A percentile compares a stretch with the other conserved stretches of the same genome.
phyloP scores from a whole-genome alignment of 2,329 filamentous ascomycete genomes.

The Tolypocladium inflatum region DNA sequence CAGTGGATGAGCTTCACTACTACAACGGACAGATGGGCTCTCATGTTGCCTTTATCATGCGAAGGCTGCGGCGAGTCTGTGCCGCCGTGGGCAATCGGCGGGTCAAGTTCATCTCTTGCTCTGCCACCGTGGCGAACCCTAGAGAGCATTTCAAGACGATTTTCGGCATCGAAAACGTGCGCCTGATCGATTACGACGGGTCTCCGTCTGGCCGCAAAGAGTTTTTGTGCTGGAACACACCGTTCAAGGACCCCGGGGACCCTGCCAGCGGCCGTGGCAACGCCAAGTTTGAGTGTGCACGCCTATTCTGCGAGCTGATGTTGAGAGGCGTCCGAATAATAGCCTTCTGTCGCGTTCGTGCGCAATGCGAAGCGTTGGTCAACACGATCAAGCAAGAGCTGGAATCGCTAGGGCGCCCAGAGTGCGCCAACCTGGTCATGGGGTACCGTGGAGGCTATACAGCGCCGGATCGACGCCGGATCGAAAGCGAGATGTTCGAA shows the following conservation, averaged over 20 bases:
- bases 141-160: slow-evolving; percentile 85
- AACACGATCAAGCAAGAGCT: slow-evolving; percentile 73
- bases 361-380: slow-evolving; percentile 79
- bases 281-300: slow-evolving; percentile 75
- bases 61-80: slow-evolving; percentile 76
- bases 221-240: slow-evolving; percentile 96
- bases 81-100: slow-evolving; percentile 78
- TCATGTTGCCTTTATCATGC: slow-evolving; percentile 92
- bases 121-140: slow-evolving; percentile 91
- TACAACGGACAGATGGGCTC: slow-evolving; percentile 94
- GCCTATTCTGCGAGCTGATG: slow-evolving; percentile 82
- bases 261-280: slow-evolving; percentile 79
- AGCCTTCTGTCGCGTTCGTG: slow-evolving; percentile 81
- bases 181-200: slow-evolving; percentile 80
- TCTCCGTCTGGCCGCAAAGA: slow-evolving; percentile 86
- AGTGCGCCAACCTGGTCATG: slow-evolving; percentile 77
- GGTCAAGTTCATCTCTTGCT: slow-evolving; percentile 90
- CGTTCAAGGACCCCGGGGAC: slow-evolving; percentile 81
- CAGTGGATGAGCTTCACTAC: slow-evolving; percentile 81
- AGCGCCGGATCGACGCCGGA: slow-evolving; percentile 74
- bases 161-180: slow-evolving; percentile 79
- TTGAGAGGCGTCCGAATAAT: slow-evolving; percentile 84
- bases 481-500: slow-evolving; percentile 95
- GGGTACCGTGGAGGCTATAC: slow-evolving; percentile 94
- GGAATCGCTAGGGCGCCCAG: slow-evolving; percentile 58